Evolutionary conservation across 306 rosid species (phyloP), one percentile per base, ranked within the genome.

Genomic region (Echinosophora koreensis): DNA sequence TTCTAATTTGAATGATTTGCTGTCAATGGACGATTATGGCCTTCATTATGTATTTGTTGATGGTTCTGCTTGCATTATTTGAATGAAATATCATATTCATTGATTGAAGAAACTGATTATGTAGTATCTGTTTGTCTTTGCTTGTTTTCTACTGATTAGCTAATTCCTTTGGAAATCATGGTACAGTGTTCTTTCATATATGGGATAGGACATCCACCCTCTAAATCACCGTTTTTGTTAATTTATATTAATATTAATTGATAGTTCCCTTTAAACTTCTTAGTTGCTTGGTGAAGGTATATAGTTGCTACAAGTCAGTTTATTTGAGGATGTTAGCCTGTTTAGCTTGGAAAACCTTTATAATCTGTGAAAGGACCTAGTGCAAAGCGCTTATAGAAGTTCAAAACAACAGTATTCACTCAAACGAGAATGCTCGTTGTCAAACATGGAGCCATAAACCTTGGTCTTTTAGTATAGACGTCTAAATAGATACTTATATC

Each of bases 331-430:
- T 70, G 32, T 30, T 30, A 30, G 56, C 73, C 12, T 59, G 44
- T 37, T 57, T 71, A 57, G 70, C 47, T 18, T 38, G 39, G 42
- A 14, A 69, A 71, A 55, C 51, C 46, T 50, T 70, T 27, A 14
- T 8, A 8, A 14, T 50, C 15, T 22, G n/a, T 47, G 59, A 57
- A 84, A 51, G 63, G 52, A 59, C 35, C 34, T 34, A 32, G 35
- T 77, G 88, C 99, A 14, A 92, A 91, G 86, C 96, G 97, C 61
- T 81, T 92, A 73, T 97, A 92, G 85, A 95, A 92, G 82, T 90
- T 95, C 84, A 89, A 90, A 76, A 92, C 97, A 2, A 90, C 97
- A 67, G 92, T 95, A 63, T 95, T 95, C 85, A 92, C 96, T 3
- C 95, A 88, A 82, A 95, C 92, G 96, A 95, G 96, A 61, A 89